A percentile compares a stretch with the other conserved stretches of the same genome.
Conservation (phyloP, 179 eudicot genomes). For the Carnegiea gigantea region DNA sequence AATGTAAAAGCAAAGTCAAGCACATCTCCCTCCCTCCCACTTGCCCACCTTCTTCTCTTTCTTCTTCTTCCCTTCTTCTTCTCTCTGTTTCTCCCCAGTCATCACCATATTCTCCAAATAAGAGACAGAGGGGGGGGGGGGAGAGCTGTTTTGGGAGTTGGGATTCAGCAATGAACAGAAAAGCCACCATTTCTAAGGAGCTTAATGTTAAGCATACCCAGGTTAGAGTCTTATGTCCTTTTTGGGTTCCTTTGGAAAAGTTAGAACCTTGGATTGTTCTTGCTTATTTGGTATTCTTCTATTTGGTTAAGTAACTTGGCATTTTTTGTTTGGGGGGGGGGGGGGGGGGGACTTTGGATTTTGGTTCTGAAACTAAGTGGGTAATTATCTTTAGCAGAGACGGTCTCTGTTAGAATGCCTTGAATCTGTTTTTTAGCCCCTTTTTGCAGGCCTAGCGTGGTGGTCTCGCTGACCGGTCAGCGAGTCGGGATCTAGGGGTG, state of each 20-base stretch:
- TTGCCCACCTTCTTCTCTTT: slow-evolving; percentile 10
- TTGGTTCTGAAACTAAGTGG: background rate
- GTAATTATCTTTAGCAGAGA: background rate
- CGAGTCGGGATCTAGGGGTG: too few relatives aligned
- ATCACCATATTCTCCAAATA: slow-evolving; percentile 1
- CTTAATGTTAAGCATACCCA: slow-evolving; percentile 33
- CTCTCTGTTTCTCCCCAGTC: background rate
- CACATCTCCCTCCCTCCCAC: slow-evolving; percentile 16
- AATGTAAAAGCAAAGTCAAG: slow-evolving; percentile 26
- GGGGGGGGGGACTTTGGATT: background rate
- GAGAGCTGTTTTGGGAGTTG: background rate
- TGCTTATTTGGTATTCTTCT: background rate
- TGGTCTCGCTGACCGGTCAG: too few relatives aligned
- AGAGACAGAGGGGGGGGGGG: background rate
- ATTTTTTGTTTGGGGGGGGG: too few relatives aligned
- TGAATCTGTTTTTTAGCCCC: too few relatives aligned
- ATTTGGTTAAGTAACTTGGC: background rate
- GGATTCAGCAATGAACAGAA: slow-evolving; percentile 29
- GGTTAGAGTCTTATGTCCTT: slow-evolving; percentile 21
- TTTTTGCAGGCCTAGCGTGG: too few relatives aligned
- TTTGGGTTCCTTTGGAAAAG: background rate
- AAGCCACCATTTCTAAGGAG: slow-evolving; percentile 35
- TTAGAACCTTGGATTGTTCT: background rate
- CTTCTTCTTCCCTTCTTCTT: background rate
- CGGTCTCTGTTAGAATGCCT: too few relatives aligned